Percentiles rank a stretch among this genome's conserved stretches.
Conservation (phyloP, 495 filamentous ascomycete genomes). For the Aspergillus ostianus region DNA sequence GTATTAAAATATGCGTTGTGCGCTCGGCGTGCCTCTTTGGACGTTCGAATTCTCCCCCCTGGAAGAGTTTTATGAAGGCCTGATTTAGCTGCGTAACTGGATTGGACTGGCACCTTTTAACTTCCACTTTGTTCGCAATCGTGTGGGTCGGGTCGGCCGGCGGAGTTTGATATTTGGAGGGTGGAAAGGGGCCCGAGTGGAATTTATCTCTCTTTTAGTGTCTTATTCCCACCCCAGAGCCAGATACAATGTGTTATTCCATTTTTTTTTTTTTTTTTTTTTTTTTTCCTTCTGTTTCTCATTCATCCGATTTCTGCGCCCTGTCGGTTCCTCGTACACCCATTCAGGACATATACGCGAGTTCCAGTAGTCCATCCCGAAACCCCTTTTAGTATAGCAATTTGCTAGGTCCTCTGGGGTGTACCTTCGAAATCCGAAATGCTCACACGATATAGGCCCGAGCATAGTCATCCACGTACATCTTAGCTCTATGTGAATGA, state of each 20-base stretch:
- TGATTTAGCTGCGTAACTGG: constrained; percentile 44
- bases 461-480: not conserved
- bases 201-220: constrained; percentile 51
- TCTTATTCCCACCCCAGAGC: constrained; percentile 49
- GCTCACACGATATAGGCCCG: not conserved
- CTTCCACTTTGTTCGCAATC: constrained; percentile 41
- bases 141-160: constrained; percentile 45
- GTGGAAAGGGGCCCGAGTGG: constrained; percentile 48
- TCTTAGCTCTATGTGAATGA: not conserved
- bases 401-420: no score
- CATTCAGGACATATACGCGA: not conserved
- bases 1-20: constrained; percentile 30
- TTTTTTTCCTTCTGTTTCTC: no score
- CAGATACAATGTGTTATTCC: constrained; percentile 46
- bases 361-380: not conserved
- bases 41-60: constrained; percentile 38
- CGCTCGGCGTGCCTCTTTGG: constrained; percentile 31
- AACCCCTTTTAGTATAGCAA: not conserved
- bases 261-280: constrained; percentile 31
- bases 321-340: not conserved
- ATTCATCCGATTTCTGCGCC: constrained; percentile 14
- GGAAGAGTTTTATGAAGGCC: constrained; percentile 41
- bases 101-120: constrained; percentile 39
- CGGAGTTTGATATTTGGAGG: constrained; percentile 55
- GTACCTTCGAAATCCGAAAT: no score